Percentiles rank a stretch among this genome's conserved stretches.
These are phyloP conservation scores for Plasmopara muralis DNA, from an alignment of 352 stramenopile genomes.

Conservation along the genomic window DNA sequence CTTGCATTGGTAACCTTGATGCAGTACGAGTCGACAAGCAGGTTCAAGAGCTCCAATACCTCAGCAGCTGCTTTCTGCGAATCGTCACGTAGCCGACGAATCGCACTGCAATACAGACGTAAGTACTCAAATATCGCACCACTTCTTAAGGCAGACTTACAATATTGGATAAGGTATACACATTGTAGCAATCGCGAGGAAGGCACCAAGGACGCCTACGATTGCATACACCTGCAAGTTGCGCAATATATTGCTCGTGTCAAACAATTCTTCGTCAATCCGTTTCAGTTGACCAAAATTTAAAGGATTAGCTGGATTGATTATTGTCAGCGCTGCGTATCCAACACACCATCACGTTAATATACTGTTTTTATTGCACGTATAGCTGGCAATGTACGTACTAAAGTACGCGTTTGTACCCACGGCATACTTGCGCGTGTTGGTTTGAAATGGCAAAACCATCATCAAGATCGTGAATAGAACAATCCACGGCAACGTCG, in stretches of 20 bases:
- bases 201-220: background rate
- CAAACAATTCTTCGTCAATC: slow-evolving; percentile 46
- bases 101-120: too few species aligned
- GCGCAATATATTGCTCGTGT: slow-evolving; percentile 49
- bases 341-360: background rate
- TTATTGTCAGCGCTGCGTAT: background rate
- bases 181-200: too few species aligned
- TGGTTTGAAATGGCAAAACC: slow-evolving; percentile 53
- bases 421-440: slow-evolving; percentile 56
- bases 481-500: slow-evolving; percentile 61
- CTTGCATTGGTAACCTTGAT: too few species aligned
- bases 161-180: too few species aligned
- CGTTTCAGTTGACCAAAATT: too few species aligned
- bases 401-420: slow-evolving; percentile 76
- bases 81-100: too few species aligned
- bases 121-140: background rate
- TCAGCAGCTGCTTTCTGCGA: too few species aligned
- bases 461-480: slow-evolving; percentile 46
- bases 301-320: too few species aligned
- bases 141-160: background rate
- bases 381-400: slow-evolving; percentile 7
- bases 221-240: slow-evolving; percentile 78
- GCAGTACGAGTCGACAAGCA: too few species aligned
- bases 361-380: background rate
- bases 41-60: too few species aligned